A percentile compares a stretch with the other conserved stretches of the same genome.
These are phyloP conservation scores for Jamesozyma piceae DNA, from an alignment of 805 yeast genomes.

Conservation along the genomic window DNA sequence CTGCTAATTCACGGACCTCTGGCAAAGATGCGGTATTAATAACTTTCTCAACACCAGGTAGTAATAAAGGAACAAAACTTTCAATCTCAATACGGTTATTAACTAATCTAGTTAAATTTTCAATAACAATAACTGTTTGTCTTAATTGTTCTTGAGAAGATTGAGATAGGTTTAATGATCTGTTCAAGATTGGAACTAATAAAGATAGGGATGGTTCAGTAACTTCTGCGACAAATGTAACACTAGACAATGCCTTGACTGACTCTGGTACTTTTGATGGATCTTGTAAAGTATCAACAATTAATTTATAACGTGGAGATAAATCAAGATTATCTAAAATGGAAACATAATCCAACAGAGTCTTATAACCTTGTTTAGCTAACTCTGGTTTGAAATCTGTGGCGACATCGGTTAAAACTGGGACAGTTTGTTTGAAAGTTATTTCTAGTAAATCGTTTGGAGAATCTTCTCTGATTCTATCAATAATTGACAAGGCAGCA, in stretches of 20 bases:
- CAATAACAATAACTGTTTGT: constrained; percentile 92
- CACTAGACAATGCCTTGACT: constrained; percentile 80
- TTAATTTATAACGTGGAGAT: constrained; percentile 71
- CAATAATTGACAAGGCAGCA: constrained; percentile 66
- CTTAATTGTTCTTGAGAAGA: constrained; percentile 93
- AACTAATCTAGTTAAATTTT: constrained; percentile 89
- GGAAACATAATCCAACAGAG: constrained; percentile 61
- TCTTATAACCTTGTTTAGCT: constrained; percentile 70
- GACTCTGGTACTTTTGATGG: constrained; percentile 84
- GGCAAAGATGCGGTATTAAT: constrained; percentile 87
- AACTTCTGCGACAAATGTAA: constrained; percentile 96
- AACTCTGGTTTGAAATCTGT: constrained; percentile 96
- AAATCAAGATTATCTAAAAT: constrained; percentile 89
- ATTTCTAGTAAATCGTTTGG: constrained; percentile 81
- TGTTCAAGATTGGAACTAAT: constrained; percentile 83
- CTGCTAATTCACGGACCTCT: constrained; percentile 89
- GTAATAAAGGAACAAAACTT: constrained; percentile 69
- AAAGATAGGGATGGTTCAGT: constrained; percentile 90
- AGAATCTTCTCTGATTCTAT: constrained; percentile 64
- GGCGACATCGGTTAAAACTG: constrained; percentile 77
- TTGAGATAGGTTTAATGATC: constrained; percentile 72
- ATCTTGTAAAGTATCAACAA: constrained; percentile 81
- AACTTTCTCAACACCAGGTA: constrained; percentile 89
- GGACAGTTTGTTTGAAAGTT: constrained; percentile 69
- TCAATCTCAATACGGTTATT: constrained; percentile 90